Conservation (phyloP, 2,329 filamentous ascomycete genomes). For the Ceratocystis cubensis region DNA sequence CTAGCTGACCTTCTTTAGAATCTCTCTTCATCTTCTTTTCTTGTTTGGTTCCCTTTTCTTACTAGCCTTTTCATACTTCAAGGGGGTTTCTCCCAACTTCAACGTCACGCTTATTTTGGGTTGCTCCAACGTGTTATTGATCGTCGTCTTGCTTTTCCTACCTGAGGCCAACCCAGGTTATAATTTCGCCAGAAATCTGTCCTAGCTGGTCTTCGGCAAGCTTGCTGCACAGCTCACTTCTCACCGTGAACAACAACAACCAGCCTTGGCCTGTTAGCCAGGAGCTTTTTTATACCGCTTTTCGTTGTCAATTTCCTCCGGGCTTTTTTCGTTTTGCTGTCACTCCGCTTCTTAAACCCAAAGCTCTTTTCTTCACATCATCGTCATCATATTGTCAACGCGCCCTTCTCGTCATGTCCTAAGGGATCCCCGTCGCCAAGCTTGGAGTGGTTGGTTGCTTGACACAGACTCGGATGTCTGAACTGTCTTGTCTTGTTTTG, state of each 20-base stretch:
- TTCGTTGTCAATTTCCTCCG: not conserved
- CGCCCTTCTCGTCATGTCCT: conserved; percentile 5
- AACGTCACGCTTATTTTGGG: not conserved
- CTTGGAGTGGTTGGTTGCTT: conserved; percentile 9
- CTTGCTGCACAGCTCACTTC: not conserved
- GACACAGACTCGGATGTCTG: conserved; percentile 1
- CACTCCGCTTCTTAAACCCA: not conserved
- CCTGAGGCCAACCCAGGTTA: not conserved
- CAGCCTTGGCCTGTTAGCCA: not conserved
- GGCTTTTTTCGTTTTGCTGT: not conserved
- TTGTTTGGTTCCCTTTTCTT: not conserved
- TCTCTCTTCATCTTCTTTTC: not conserved
- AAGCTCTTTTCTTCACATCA: not conserved
- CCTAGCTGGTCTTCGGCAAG: not conserved
- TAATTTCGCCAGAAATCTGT: not conserved
- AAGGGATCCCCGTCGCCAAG: conserved; percentile 5
- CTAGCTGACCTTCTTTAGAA: not conserved
- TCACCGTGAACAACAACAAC: not conserved
- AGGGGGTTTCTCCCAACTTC: not conserved
- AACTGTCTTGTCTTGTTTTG: not conserved
- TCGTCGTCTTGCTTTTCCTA: not conserved
- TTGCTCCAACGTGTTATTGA: not conserved
- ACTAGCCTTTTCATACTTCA: not conserved
- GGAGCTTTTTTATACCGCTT: not conserved
- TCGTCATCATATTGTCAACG: not conserved